A percentile compares a stretch with the other conserved stretches of the same genome.
phyloP scores from a whole-genome alignment of 768 basidiomycete species.

The Termitomyces sp. region DNA sequence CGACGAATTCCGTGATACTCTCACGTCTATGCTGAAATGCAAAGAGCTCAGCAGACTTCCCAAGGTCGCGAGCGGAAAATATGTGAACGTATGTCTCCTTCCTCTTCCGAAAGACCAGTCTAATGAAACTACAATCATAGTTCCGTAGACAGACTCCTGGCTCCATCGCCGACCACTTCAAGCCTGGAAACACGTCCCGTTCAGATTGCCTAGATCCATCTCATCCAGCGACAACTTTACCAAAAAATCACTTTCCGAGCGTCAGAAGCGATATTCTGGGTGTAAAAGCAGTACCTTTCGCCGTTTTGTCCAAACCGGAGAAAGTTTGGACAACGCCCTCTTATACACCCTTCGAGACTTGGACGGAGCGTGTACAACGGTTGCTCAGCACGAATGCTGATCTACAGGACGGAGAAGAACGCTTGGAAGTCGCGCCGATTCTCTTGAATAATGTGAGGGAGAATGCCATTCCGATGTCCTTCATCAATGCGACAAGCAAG shows the following conservation, averaged over 20 bases:
- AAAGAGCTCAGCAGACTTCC: conserved; percentile 30
- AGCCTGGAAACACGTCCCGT: background rate
- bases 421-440: conserved; percentile 11
- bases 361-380: conserved; percentile 15
- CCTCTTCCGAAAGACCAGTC: background rate
- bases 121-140: conserved; percentile 19
- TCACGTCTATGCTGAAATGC: conserved; percentile 18
- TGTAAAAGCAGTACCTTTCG: conserved; percentile 27
- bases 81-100: conserved; percentile 28
- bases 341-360: conserved; percentile 12
- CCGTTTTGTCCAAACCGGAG: conserved; percentile 20
- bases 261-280: conserved; percentile 13
- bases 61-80: conserved; percentile 25
- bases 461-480: conserved; percentile 31
- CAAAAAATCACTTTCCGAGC: conserved; percentile 10
- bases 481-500: conserved; percentile 29
- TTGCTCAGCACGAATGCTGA: conserved; percentile 2
- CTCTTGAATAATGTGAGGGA: conserved; percentile 15
- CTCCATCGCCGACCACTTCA: conserved; percentile 16
- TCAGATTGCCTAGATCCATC: conserved; percentile 21
- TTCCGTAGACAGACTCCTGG: conserved; percentile 40
- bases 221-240: conserved; percentile 18
- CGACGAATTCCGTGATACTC: background rate
- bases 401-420: conserved; percentile 1
- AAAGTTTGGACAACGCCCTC: conserved; percentile 19